Base-by-base conservation (phyloP, 768 basidiomycete genomes). In the Asterophora parasitica region DNA sequence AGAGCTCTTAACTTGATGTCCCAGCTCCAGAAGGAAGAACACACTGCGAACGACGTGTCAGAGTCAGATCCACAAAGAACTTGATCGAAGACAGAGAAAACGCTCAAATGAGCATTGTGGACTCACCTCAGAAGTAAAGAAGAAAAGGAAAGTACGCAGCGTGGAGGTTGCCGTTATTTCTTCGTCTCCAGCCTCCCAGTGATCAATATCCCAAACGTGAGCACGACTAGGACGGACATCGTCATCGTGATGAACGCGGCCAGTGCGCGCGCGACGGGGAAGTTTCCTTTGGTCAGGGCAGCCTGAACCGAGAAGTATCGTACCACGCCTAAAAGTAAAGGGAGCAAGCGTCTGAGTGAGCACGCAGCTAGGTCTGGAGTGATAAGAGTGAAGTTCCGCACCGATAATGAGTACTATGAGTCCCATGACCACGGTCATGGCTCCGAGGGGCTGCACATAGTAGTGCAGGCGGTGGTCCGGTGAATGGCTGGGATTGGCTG, bases 221-320 rank as follows among this genome's bases (percentile, higher is more conserved):
- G 9, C 7, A 52, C 44, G 28, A 57, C 42, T n/a, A 61, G 46
- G 17, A 53, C 30, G 16, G 51, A n/a, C 4, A 61, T 44, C 10
- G 53, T 28, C 13, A 53, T 15, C 2, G 54, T 49, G 36, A 61
- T 59, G 19, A 55, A 50, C 7, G 40, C 47, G 10, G 51, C 52
- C 26, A 49, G 34, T 2, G 44, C 42, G 5, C 60, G 53, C 9
- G 60, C 54, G 15, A 50, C 60, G 4, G 60, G 60, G 37, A 61
- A 61, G 28, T 47, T 36, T 8, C 60, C 60, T 28, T 59, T 57
- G 2, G 54, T 59, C 10, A 61, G 41, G 3, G 60, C 60, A 13
- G 51, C 50, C 44, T 61, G 60, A 15, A 61, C 45, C 4, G 54
- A 37, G 37, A 61, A 61, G 35, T 61, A 61, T 16, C 60, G 51